These are phyloP conservation scores for Podospora appendiculata DNA, from an alignment of 495 filamentous ascomycete genomes.

Conservation along the genomic window DNA sequence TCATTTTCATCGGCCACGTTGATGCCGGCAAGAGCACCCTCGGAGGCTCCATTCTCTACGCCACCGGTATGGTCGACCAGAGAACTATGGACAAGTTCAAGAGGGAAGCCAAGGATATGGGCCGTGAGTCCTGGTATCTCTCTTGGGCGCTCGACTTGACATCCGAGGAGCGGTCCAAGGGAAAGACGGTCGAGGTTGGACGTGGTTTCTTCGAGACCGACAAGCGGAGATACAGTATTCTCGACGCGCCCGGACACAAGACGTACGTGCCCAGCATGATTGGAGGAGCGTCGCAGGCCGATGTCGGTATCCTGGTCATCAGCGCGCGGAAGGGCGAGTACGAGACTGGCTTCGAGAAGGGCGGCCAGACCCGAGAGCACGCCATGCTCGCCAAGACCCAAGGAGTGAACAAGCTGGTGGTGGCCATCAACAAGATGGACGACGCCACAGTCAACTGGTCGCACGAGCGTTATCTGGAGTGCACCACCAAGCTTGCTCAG, in stretches of 20 bases:
- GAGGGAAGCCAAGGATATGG: slow-evolving; percentile 88
- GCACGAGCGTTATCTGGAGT: slow-evolving; percentile 84
- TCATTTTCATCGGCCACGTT: slow-evolving; percentile 97
- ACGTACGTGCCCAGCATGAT: slow-evolving; percentile 96
- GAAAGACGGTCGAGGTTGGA: slow-evolving; percentile 97
- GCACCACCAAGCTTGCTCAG: slow-evolving; percentile 74
- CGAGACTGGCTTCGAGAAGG: slow-evolving; percentile 99
- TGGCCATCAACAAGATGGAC: slow-evolving; percentile 99
- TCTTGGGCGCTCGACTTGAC: slow-evolving; percentile 97
- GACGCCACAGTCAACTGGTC: slow-evolving; percentile 94
- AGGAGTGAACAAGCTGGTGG: slow-evolving; percentile 87
- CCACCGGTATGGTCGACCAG: slow-evolving; percentile 97
- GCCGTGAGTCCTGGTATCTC: slow-evolving; percentile 95
- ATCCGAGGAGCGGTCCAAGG: slow-evolving; percentile 92
- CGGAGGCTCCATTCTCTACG: slow-evolving; percentile 84
- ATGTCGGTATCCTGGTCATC: slow-evolving; percentile 93
- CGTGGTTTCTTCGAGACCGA: slow-evolving; percentile 94
- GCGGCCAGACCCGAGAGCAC: slow-evolving; percentile 95
- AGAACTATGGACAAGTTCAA: slow-evolving; percentile 97
- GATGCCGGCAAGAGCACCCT: slow-evolving; percentile 96
- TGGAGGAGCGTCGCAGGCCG: slow-evolving; percentile 87
- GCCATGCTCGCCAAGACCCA: slow-evolving; percentile 97
- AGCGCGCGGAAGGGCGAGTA: slow-evolving; percentile 97
- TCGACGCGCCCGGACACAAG: slow-evolving; percentile 96
- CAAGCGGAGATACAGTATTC: slow-evolving; percentile 79